Conservation (phyloP, 495 filamentous ascomycete species). For the Arthonia radiata region DNA sequence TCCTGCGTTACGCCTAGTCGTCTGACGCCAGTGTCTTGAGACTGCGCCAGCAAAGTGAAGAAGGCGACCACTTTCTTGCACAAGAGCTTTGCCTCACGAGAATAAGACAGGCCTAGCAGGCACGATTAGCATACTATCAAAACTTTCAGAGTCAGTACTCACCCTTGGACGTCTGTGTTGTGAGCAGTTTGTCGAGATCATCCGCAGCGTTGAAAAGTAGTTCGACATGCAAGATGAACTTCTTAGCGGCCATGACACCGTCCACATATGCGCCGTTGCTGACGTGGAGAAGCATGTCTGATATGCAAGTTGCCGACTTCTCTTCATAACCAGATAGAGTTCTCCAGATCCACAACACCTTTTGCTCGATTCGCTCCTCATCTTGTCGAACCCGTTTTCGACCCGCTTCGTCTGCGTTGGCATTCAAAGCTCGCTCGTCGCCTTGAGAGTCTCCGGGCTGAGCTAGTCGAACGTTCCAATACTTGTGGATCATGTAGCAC, state of each 20-base stretch:
- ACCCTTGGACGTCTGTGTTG: slow-evolving; percentile 49
- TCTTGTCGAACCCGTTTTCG: slow-evolving; percentile 64
- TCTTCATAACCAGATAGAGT: slow-evolving; percentile 93
- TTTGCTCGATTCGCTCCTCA: slow-evolving; percentile 90
- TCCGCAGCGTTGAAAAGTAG: slow-evolving; percentile 79
- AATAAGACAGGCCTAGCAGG: slow-evolving; percentile 56
- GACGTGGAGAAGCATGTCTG: slow-evolving; percentile 96
- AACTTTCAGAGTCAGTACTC: slow-evolving; percentile 10
- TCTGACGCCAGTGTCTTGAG: slow-evolving; percentile 65
- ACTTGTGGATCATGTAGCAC: slow-evolving; percentile 99
- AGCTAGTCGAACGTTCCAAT: slow-evolving; percentile 90
- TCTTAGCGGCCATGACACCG: slow-evolving; percentile 85
- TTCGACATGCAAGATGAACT: slow-evolving; percentile 90
- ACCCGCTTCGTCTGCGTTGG: too few species aligned
- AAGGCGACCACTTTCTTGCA: slow-evolving; percentile 99
- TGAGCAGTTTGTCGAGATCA: slow-evolving; percentile 49
- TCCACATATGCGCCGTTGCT: slow-evolving; percentile 94
- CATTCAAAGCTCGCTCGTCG: slow-evolving; percentile 41
- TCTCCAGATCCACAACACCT: slow-evolving; percentile 96
- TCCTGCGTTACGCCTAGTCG: slow-evolving; percentile 94
- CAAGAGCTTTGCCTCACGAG: slow-evolving; percentile 82
- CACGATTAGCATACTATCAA: slow-evolving; percentile 8
- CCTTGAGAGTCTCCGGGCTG: slow-evolving; percentile 39
- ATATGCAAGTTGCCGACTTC: slow-evolving; percentile 91
- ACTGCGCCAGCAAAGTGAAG: slow-evolving; percentile 80